Evolutionary conservation across 2,329 filamentous ascomycete species (phyloP), one percentile per base, ranked within the genome.

Genomic region (Periconia sp.): DNA sequence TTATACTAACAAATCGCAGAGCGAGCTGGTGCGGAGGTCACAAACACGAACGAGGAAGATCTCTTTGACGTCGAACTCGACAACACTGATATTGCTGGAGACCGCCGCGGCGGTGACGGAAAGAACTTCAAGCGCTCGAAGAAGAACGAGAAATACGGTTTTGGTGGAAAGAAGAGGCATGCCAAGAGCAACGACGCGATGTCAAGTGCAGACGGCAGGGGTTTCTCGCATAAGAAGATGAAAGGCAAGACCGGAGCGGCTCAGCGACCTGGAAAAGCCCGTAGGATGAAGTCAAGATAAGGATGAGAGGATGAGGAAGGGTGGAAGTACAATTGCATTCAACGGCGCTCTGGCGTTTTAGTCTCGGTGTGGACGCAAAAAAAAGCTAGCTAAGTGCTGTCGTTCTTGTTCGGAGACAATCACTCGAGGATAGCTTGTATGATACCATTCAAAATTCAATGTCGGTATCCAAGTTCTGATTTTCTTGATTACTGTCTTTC

Each of bases 81-180:
- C 77, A 80, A 79, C 45, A 79, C 75, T 41, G 77, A 76, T 41
- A 79, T 78, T 57, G 71, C 75, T 70, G 66, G 61, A 3, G 68
- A 77, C 63, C 69, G 64, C 75, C 76, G 63, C 46, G 43, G 43
- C 41, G 13, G 62, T 57, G 66, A 63, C 15, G 68, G 72, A 40
- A 71, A 68, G 20, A 89, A 87, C 70, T 66, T 73, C 59, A 97
- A 97, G 81, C 88, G 94, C 56, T 85, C 89, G 73, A 96, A 96
- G 86, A 96, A 95, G 81, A 88, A 99, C 72, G 84, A 90, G 61
- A 97, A 96, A 79, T 97, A 88, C 73, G 94, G 94, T 20, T 96
- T 93, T 69, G 94, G 94, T 56, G 94, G 94, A 65, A 97, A 96
- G 85, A 99, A 99, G 83, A 83, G 89, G 51, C 87, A 92, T 72